Evolutionary conservation across 1,284 basidiomycete genomes (phyloP).

Genomic region (Puccinia hordei): DNA sequence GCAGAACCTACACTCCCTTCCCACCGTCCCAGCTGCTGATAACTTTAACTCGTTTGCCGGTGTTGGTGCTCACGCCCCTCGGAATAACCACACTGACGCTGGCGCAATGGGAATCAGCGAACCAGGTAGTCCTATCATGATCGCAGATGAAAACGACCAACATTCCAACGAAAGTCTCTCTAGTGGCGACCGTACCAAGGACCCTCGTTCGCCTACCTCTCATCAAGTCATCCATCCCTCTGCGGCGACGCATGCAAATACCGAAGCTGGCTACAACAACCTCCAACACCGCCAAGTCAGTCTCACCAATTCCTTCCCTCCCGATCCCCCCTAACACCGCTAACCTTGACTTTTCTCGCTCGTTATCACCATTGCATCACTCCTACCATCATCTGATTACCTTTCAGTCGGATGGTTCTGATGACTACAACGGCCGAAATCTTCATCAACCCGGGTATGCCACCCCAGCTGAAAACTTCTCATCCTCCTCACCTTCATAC

Average conservation of each 20-base stretch:
- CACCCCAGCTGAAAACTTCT: slow-evolving; percentile 28
- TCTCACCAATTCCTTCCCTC: slow-evolving; percentile 50
- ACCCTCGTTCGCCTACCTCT: slow-evolving; percentile 50
- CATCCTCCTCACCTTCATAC: slow-evolving; percentile 38
- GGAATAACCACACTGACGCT: slow-evolving; percentile 10
- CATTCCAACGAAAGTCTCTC: slow-evolving; percentile 52
- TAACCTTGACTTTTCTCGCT: slow-evolving; percentile 5
- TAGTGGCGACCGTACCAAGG: slow-evolving; percentile 53
- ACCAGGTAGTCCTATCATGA: slow-evolving; percentile 51
- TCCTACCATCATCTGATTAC: not conserved
- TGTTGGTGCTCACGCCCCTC: slow-evolving; percentile 26
- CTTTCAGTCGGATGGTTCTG: slow-evolving; percentile 39
- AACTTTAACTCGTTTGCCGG: slow-evolving; percentile 35
- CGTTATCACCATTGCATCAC: not conserved
- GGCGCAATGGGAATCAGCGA: slow-evolving; percentile 33
- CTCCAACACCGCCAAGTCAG: slow-evolving; percentile 50
- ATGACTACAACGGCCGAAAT: slow-evolving; percentile 20
- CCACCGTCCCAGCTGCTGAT: slow-evolving; percentile 31
- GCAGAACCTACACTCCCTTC: slow-evolving; percentile 39
- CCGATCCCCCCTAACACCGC: slow-evolving; percentile 9
- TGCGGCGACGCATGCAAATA: not conserved
- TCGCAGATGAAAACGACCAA: slow-evolving; percentile 45
- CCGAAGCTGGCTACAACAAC: slow-evolving; percentile 48
- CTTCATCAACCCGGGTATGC: slow-evolving; percentile 14
- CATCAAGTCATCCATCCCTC: no score